Percentiles rank a stretch among this genome's conserved stretches.
phyloP scores from a whole-genome alignment of 805 yeast genomes.

The Saturnispora silvae region DNA sequence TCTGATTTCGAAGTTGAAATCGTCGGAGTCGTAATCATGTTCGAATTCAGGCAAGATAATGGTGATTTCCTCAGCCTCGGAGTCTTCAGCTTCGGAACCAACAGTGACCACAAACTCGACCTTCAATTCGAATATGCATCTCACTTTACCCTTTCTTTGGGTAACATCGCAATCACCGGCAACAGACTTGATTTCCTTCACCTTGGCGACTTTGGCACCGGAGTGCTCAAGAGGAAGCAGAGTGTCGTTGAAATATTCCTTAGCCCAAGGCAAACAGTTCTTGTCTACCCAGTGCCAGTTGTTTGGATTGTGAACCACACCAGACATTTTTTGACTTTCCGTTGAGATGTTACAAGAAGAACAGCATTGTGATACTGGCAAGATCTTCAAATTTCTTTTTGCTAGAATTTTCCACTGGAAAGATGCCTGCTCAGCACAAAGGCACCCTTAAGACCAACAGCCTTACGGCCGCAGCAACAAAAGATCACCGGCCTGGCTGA shows the following conservation, averaged over 20 bases:
- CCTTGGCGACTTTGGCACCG: constrained; percentile 26
- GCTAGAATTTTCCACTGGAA: neutral
- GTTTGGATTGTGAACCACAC: constrained; percentile 82
- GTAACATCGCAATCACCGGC: constrained; percentile 76
- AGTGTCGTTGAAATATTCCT: constrained; percentile 55
- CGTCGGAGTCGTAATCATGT: constrained; percentile 68
- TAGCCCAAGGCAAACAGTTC: constrained; percentile 89
- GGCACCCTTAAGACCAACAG: no score
- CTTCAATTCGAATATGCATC: constrained; percentile 61
- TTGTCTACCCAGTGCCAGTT: constrained; percentile 99
- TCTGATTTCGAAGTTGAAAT: constrained; percentile 40
- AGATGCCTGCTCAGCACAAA: no score
- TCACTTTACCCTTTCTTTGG: constrained; percentile 73
- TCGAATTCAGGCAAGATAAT: constrained; percentile 55
- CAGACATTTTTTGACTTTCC: no score
- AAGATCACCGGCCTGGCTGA: neutral
- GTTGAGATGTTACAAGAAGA: no score
- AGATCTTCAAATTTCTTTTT: neutral
- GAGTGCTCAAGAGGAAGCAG: constrained; percentile 37
- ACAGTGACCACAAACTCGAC: constrained; percentile 29
- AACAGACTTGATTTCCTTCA: constrained; percentile 32
- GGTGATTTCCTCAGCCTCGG: constrained; percentile 30
- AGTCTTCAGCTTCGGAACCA: constrained; percentile 25
- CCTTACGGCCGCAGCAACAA: no score
- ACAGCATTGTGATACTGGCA: neutral